These are phyloP conservation scores for Thoreauomyces humboldtii DNA, from an alignment of 192 early-diverging fungal genomes.

Conservation along the genomic window DNA sequence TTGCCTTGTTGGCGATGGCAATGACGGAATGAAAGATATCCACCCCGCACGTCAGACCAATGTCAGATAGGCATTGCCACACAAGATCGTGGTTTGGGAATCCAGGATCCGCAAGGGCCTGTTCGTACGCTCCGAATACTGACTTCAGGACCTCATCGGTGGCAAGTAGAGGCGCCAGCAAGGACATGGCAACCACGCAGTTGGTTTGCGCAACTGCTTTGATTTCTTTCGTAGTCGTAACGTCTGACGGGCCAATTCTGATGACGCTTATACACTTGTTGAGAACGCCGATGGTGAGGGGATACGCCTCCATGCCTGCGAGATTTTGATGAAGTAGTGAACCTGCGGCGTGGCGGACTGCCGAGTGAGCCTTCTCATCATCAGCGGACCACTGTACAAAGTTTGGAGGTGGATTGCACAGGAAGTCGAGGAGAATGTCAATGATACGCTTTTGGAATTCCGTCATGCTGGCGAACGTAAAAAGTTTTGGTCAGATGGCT, in stretches of 20 bases:
- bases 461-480: too few species aligned
- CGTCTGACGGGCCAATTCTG: background rate
- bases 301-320: background rate
- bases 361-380: constrained; percentile 1
- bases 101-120: background rate
- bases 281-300: background rate
- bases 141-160: constrained; percentile 10
- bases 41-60: constrained; percentile 34
- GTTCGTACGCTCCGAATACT: constrained; percentile 14
- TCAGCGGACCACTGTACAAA: constrained; percentile 8
- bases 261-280: background rate
- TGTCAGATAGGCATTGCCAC: constrained; percentile 44
- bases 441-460: background rate
- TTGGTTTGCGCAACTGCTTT: constrained; percentile 18
- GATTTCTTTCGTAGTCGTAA: background rate
- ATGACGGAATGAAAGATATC: constrained; percentile 40
- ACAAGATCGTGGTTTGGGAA: constrained; percentile 27
- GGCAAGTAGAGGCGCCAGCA: background rate
- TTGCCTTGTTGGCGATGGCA: constrained; percentile 1
- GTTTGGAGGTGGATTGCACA: background rate
- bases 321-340: constrained; percentile 4
- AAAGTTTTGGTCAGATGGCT: too few species aligned
- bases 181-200: constrained; percentile 15
- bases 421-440: constrained; percentile 4
- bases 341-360: constrained; percentile 18